Evolutionary conservation across 805 yeast species (phyloP).

Genomic region (Ogataea nakhonphanomensis): DNA sequence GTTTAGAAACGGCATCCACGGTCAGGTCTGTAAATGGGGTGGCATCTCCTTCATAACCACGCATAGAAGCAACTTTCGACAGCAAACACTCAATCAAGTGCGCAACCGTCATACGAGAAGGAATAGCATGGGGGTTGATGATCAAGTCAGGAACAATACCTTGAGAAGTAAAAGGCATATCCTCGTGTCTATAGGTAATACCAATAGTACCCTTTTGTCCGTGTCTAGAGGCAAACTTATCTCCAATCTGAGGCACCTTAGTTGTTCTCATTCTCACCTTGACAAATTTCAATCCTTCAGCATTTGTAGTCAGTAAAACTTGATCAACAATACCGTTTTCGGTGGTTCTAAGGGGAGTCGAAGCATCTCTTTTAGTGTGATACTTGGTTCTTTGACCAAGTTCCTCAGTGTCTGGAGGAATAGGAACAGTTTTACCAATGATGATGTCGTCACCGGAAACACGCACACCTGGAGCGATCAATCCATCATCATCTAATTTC

Average conservation of each 20-base stretch:
- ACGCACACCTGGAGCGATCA: slow-evolving; percentile 96
- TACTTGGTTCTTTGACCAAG: slow-evolving; percentile 97
- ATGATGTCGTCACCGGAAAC: slow-evolving; percentile 98
- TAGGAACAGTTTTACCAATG: slow-evolving; percentile 98
- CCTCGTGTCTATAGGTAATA: slow-evolving; percentile 97
- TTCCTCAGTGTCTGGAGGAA: slow-evolving; percentile 98
- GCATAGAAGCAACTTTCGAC: slow-evolving; percentile 89
- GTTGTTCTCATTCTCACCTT: slow-evolving; percentile 99
- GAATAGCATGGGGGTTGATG: slow-evolving; percentile 99
- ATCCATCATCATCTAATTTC: slow-evolving; percentile 96
- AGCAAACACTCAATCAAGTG: slow-evolving; percentile 97
- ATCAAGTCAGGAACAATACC: slow-evolving; percentile 97
- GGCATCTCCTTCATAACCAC: slow-evolving; percentile 98
- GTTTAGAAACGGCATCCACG: slow-evolving; percentile 91
- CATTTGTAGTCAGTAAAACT: slow-evolving; percentile 93
- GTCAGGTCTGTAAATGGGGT: slow-evolving; percentile 98
- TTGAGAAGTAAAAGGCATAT: slow-evolving; percentile 95
- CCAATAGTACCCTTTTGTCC: slow-evolving; percentile 99
- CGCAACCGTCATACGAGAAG: slow-evolving; percentile 99
- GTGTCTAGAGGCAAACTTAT: slow-evolving; percentile 98
- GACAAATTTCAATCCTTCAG: slow-evolving; percentile 96
- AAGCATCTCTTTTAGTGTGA: slow-evolving; percentile 98
- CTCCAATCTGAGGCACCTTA: slow-evolving; percentile 98
- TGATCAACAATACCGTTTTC: slow-evolving; percentile 99
- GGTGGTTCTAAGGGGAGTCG: slow-evolving; percentile 93